These are phyloP conservation scores for Rosa hybrid DNA, from an alignment of 331 rosid species.

Conservation along the genomic window DNA sequence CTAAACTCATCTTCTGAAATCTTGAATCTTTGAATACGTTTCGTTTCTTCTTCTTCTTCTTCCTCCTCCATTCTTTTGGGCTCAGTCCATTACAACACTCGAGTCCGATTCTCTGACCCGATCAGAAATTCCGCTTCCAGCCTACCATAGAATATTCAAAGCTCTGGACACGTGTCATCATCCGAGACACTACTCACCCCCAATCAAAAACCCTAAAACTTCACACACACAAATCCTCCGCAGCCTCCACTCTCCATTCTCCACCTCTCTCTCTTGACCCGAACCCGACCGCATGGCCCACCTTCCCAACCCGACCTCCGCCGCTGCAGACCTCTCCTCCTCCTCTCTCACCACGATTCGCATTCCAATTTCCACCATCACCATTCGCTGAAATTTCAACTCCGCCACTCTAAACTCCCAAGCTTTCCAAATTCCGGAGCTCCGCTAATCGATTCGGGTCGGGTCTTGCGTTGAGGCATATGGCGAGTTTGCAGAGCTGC, in stretches of 20 bases:
- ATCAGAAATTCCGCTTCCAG: not conserved
- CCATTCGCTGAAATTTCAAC: constrained; percentile 11
- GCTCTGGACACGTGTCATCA: constrained; percentile 9
- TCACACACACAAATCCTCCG: not conserved
- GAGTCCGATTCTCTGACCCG: not conserved
- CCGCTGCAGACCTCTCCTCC: not conserved
- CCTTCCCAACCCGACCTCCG: not conserved
- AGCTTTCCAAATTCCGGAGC: not conserved
- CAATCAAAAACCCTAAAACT: constrained; percentile 11
- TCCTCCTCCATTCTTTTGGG: not conserved
- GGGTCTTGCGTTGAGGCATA: constrained; percentile 1
- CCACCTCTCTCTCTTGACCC: constrained; percentile 2
- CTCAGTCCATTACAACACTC: not conserved
- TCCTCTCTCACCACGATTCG: not conserved
- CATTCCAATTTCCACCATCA: constrained; percentile 14
- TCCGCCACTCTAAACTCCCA: not conserved
- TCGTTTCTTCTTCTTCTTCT: too few species aligned
- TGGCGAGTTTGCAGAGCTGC: constrained; percentile 46
- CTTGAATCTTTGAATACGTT: too few species aligned
- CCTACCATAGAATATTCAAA: not conserved
- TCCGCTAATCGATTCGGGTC: constrained; percentile 1
- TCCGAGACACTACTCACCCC: not conserved
- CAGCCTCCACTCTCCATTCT: constrained; percentile 3
- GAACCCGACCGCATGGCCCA: constrained; percentile 27
- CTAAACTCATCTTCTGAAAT: too few species aligned